phyloP scores from a whole-genome alignment of 1,284 basidiomycete species.

The Dichomitus squalens region DNA sequence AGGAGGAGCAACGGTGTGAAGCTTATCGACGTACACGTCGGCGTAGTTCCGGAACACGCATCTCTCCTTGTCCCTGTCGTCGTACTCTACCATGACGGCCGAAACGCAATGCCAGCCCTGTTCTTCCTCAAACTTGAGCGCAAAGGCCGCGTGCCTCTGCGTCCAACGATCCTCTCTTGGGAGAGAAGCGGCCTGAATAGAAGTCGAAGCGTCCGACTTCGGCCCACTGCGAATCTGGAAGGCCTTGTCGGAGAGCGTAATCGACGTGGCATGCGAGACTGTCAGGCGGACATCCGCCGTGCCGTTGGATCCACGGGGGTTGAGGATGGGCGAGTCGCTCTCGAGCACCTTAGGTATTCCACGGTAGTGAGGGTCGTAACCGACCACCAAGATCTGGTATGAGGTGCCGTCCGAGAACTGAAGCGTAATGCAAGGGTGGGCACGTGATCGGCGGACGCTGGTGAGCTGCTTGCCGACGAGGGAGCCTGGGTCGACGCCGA shows the following conservation, averaged over 20 bases:
- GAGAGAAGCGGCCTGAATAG: conserved; percentile 12
- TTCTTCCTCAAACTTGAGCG: conserved; percentile 47
- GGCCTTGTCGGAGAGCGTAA: conserved; percentile 60
- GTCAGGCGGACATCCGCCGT: conserved; percentile 41
- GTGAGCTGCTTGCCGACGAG: conserved; percentile 56
- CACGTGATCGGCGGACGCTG: conserved; percentile 49
- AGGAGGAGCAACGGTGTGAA: conserved; percentile 10
- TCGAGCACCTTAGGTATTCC: conserved; percentile 62
- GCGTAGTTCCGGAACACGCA: conserved; percentile 63
- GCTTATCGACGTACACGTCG: conserved; percentile 49
- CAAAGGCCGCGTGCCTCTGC: conserved; percentile 55
- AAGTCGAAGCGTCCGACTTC: neutral
- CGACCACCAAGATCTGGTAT: conserved; percentile 63
- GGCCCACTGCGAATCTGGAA: conserved; percentile 35
- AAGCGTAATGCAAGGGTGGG: conserved; percentile 58
- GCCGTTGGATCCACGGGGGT: conserved; percentile 34
- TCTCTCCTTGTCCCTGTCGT: conserved; percentile 35
- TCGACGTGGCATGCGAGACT: conserved; percentile 53
- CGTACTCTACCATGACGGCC: conserved; percentile 57
- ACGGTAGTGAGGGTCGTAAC: conserved; percentile 56
- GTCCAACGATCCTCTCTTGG: conserved; percentile 46
- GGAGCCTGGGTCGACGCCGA: conserved; percentile 49
- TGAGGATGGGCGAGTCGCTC: conserved; percentile 50
- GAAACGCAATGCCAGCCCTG: conserved; percentile 63
- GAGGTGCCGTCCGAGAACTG: conserved; percentile 53